Base-by-base conservation (phyloP, 345 rosid genomes). In the Linum usitatissimum region DNA sequence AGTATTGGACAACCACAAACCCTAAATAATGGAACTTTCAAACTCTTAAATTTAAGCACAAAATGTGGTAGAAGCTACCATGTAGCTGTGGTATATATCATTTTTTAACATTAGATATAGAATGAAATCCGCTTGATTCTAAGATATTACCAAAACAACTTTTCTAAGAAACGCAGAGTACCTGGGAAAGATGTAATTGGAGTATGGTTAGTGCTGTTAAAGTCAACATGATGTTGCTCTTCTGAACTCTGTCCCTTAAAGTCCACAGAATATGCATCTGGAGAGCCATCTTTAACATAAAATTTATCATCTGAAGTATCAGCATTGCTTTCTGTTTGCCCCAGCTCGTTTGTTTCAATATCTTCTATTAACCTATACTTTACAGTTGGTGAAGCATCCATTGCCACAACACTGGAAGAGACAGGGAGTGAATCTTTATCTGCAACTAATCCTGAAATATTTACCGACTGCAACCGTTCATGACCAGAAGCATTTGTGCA, bases 241-340 rank as follows among this genome's bases (percentile, higher is more conserved):
- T 60, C 21, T 7, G n/a, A 38, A 23, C 21, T 60, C 48, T n/a
- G 45, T 19, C 34, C 63, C 14, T 34, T 19, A 0, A n/a, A 30
- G 42, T n/a, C n/a, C 42, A 60, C 0, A n/a, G 13, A 18, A 60
- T 18, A 9, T 60, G 45, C 48, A 31, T 3, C 59, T 55, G 21
- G 14, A 55, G 59, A 55, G 59, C 15, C 21, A 36, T 31, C 63
- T 31, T 60, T 18, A 60, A 31, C 48, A 6, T n/a, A 7, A 30
- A 58, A 58, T 7, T 58, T 38, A 30, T 60, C 63, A 60, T 60
- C 63, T 9, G 19, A n/a, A n/a, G 7, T 40, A 31, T 60, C 63
- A 6, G 48, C 48, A 36, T 60, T 40, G 48, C 14, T 48, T 10
- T 34, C 39, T 60, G 3, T 60, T 2, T 31, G 63, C 63, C 12